These are phyloP conservation scores for Alternaria ethzedia DNA, from an alignment of 2,329 filamentous ascomycete species.

Conservation along the genomic window DNA sequence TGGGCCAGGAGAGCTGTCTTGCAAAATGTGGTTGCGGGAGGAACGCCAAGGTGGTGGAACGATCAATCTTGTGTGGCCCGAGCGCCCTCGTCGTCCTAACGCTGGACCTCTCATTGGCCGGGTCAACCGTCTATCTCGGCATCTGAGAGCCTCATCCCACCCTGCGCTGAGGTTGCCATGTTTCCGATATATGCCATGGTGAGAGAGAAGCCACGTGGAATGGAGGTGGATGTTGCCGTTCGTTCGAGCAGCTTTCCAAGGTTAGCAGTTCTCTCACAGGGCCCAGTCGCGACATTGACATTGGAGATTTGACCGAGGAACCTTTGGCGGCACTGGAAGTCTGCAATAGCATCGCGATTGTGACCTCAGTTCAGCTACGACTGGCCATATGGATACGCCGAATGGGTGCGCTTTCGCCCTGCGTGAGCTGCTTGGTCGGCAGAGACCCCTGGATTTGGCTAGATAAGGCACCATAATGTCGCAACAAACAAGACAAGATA, in stretches of 20 bases:
- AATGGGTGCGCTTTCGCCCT: background rate
- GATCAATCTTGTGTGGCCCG: conserved; percentile 9
- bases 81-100: conserved; percentile 3
- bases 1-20: conserved; percentile 30
- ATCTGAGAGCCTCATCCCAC: background rate
- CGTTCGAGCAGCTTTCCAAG: background rate
- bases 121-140: background rate
- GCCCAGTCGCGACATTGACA: background rate
- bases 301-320: background rate
- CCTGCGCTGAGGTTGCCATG: background rate
- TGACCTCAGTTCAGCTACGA: background rate
- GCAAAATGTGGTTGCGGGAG: conserved; percentile 23
- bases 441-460: background rate
- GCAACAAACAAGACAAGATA: background rate
- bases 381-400: background rate
- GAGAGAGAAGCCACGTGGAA: background rate
- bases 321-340: background rate
- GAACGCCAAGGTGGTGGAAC: conserved; percentile 21
- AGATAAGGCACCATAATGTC: background rate
- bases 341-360: background rate
- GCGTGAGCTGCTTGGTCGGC: background rate
- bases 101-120: background rate
- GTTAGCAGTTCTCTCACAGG: background rate
- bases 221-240: background rate
- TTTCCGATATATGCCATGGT: background rate